Conservation (phyloP, 75 land plant species). For the Gnetum montanum region DNA sequence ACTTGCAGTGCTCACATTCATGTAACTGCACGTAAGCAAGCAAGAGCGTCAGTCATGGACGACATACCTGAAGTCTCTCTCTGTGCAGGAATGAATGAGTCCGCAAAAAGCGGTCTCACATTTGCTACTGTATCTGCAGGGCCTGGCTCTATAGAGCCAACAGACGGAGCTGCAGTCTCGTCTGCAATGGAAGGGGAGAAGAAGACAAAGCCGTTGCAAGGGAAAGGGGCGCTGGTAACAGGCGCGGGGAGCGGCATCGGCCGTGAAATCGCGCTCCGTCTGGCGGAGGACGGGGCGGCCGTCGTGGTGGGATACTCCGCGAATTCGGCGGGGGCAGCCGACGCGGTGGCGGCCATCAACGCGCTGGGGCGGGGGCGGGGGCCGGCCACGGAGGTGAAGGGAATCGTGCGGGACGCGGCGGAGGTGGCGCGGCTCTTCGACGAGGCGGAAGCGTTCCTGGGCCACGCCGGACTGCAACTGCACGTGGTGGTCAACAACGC, state of each 20-base stretch:
- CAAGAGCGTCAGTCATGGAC: too few relatives aligned
- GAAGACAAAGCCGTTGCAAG: conserved; percentile 1
- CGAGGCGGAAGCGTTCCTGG: conserved; percentile 16
- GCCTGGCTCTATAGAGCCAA: too few relatives aligned
- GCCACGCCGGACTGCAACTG: too few relatives aligned
- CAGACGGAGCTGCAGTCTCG: too few relatives aligned
- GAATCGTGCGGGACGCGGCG: conserved; percentile 16
- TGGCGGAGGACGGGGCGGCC: conserved; percentile 36
- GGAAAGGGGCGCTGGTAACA: conserved; percentile 42
- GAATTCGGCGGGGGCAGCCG: conserved; percentile 35
- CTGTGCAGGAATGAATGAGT: too few relatives aligned
- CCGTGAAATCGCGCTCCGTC: conserved; percentile 15
- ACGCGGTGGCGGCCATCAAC: conserved; percentile 32
- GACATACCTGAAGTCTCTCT: too few relatives aligned
- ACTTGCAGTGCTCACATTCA: too few relatives aligned
- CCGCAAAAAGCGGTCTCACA: too few relatives aligned
- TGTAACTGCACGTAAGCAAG: too few relatives aligned
- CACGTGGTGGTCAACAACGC: conserved; percentile 34
- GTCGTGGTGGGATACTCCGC: conserved; percentile 31
- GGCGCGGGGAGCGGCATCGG: conserved; percentile 53
- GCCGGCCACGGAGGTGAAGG: conserved; percentile 10
- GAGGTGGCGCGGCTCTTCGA: conserved; percentile 33
- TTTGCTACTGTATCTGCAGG: too few relatives aligned
- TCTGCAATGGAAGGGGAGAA: conserved; percentile 1
- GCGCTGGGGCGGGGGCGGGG: conserved; percentile 2